Evolutionary conservation across 768 basidiomycete genomes (phyloP), one percentile per base, ranked within the genome.

Genomic region (Russula abietina): DNA sequence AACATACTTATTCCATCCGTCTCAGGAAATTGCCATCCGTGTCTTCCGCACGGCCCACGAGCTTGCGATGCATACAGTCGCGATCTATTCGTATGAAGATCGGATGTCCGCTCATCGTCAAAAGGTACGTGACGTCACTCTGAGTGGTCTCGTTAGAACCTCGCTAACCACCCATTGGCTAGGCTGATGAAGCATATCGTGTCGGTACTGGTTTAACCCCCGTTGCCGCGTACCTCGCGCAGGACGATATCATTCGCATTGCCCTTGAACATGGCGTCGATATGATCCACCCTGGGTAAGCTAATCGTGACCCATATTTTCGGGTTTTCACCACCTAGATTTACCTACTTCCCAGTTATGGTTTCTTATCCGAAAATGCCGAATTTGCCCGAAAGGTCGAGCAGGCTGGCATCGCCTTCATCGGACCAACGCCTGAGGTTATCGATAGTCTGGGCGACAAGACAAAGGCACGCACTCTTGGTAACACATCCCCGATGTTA

Each of bases 1-100:
- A 46, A 26, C 48, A 14, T 59, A 38, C 43, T 33, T 33, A 57
- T 50, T 46, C 55, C 66, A 55, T 57, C 6, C 14, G 1, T 55
- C 24, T 65, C 41, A 93, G 92, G 94, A 99, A 89, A 99, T 99
- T 75, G 97, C 97, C 32, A 93, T 99, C 70, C 91, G 97, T 71
- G 94, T 99, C 46, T 98, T 99, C 82, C 82, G 95, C 71, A 98
- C 95, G 0, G 91, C 97, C 55, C 97, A 99, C 78, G 97, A 99
- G 73, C 82, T 99, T 64, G 97, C 95, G 11, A 97, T 98, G 95
- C 93, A 95, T 74, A 97, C 95, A 53, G 97, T 98, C 60, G 97
- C 97, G 41, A 98, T 99, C 78, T 98, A 92, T 78, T 98, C 96
- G 11, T 91, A 81, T 72, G 97, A 99, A 77, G 97, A 99, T 79